Percentiles rank a stretch among this genome's conserved stretches.
phyloP scores from a whole-genome alignment of 305 asterid species.

The Fraxinus latifolia region DNA sequence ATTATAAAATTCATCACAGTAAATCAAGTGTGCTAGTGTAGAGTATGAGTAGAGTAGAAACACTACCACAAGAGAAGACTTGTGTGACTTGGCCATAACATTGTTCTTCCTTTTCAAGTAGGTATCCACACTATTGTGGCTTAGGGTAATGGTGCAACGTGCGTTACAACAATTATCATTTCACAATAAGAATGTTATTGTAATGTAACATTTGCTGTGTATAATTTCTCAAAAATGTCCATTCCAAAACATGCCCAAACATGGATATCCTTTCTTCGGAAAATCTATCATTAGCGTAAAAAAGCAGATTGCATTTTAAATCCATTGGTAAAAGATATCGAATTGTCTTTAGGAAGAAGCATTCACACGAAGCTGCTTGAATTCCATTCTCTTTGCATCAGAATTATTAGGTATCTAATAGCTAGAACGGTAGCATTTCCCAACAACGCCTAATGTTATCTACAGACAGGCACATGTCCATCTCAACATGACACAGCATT shows the following conservation, averaged over 20 bases:
- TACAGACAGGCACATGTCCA: background rate
- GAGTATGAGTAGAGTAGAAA: background rate
- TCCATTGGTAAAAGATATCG: background rate
- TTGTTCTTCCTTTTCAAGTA: background rate
- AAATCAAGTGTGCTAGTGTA: background rate
- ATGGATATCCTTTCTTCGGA: background rate
- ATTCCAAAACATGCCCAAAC: background rate
- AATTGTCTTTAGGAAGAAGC: background rate
- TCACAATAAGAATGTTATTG: background rate
- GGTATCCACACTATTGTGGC: background rate
- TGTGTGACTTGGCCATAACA: background rate
- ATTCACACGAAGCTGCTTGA: background rate
- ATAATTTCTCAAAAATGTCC: background rate
- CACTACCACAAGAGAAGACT: background rate
- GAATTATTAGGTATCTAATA: background rate
- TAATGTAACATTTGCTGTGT: background rate
- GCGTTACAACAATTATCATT: background rate
- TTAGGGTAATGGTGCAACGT: background rate
- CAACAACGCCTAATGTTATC: background rate
- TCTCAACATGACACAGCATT: background rate
- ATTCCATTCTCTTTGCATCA: background rate
- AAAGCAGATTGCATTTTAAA: background rate
- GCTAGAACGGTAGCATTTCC: background rate
- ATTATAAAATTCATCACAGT: background rate
- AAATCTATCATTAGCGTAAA: background rate